Base-by-base conservation (phyloP, 2,329 filamentous ascomycete species). In the Penicillium nordicum region DNA sequence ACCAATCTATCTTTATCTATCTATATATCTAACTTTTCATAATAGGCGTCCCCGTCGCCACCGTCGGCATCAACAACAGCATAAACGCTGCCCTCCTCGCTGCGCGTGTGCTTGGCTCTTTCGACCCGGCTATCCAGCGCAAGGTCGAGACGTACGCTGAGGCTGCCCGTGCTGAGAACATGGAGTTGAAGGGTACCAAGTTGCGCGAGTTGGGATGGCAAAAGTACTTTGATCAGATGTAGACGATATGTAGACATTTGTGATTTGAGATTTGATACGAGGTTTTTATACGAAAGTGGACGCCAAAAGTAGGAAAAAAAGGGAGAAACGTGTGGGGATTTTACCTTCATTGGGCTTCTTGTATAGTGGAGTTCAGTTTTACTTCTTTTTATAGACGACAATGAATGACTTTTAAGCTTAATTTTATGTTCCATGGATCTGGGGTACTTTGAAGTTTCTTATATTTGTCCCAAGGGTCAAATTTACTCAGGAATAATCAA, bases 61-160 rank as follows among this genome's bases (percentile, higher is more conserved):
- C 88, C 0, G 88, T 92, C 4, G 88, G 85, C 11, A 90, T 92
- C 72, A 90, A 90, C 73, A 92, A 92, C 75, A 88, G 86, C 25
- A 88, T 88, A 53, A 92, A 92, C 66, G 89, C 89, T 0, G 88
- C 85, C 0, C 77, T 91, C 18, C 75, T 90, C n/a, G 88, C 88
- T 0, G 81, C 87, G 21, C 78, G 87, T 18, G 88, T 90, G 34
- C 71, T 92, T 4, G 87, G 86, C 4, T 73, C 82, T 4, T 74
- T 72, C 60, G 76, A 78, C 58, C 68, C 71, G 1, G 57, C 62
- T 32, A 67, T 78, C 45, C 75, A 75, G 60, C 67, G 67, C 49
- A 77, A 76, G 67, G 71, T 78, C 11, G 74, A 77, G 60, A 65
- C 69, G 34, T 78, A 79, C 59, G 74, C 75, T 5, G 71, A 74